These are phyloP conservation scores for Schoenoplectus tabernaemontani DNA, from an alignment of 202 grass and related monocot genomes.

Conservation along the genomic window DNA sequence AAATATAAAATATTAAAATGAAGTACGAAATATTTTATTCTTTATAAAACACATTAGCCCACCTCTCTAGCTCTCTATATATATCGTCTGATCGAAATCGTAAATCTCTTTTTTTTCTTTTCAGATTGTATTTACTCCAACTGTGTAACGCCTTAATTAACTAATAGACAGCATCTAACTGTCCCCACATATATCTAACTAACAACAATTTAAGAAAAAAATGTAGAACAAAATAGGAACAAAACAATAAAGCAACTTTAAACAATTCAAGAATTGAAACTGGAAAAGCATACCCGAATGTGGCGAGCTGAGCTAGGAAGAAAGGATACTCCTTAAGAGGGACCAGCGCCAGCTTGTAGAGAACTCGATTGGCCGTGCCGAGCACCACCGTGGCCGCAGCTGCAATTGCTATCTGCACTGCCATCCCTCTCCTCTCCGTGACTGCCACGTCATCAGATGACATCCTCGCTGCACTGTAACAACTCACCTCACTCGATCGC, in stretches of 20 bases:
- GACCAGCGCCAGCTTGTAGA: conserved; percentile 76
- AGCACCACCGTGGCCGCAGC: conserved; percentile 43
- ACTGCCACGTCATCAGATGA: conserved; percentile 30
- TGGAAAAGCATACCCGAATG: conserved; percentile 42
- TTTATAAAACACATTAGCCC: no score
- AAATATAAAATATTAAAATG: no score
- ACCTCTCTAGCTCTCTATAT: no score
- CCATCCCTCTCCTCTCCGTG: conserved; percentile 16
- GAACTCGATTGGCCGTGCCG: conserved; percentile 73
- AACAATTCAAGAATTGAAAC: background rate
- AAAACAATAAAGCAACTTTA: background rate
- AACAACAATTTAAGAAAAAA: background rate
- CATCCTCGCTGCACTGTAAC: conserved; percentile 33
- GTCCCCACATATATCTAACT: background rate
- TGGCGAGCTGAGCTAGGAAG: conserved; percentile 81
- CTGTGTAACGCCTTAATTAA: background rate
- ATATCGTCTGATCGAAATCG: background rate
- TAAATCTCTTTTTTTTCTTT: no score
- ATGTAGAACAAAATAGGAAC: background rate
- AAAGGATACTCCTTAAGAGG: conserved; percentile 67
- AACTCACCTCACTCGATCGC: background rate
- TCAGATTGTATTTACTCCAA: background rate
- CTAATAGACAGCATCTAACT: background rate
- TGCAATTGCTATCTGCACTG: conserved; percentile 39
- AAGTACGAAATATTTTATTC: no score